Evolutionary conservation across 1,139 yeast species (phyloP).

Genomic region (Lodderomyces parapsilosis): DNA sequence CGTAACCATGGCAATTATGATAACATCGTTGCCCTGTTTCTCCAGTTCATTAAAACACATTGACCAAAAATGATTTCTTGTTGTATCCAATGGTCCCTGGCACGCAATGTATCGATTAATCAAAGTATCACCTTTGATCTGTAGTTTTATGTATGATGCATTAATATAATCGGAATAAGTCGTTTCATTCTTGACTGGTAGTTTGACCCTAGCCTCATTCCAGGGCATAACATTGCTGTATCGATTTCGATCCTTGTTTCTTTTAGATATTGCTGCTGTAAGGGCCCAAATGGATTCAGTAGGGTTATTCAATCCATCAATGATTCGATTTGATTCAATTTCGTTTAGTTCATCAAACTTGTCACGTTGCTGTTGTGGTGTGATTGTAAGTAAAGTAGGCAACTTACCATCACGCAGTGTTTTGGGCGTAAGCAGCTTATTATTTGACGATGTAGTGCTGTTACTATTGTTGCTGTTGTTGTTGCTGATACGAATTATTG

Average conservation of each 20-base stretch:
- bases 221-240: slow-evolving; percentile 46
- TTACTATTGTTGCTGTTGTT: slow-evolving; percentile 4
- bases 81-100: slow-evolving; percentile 63
- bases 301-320: slow-evolving; percentile 18
- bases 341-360: slow-evolving; percentile 17
- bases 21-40: slow-evolving; percentile 32
- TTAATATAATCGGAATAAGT: slow-evolving; percentile 35
- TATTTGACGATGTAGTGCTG: neutral
- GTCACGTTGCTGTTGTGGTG: slow-evolving; percentile 13
- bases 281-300: slow-evolving; percentile 24
- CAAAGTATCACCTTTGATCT: slow-evolving; percentile 4
- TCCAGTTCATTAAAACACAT: slow-evolving; percentile 62
- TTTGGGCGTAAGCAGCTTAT: neutral
- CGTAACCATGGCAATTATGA: slow-evolving; percentile 84
- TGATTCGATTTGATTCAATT: slow-evolving; percentile 18
- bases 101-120: slow-evolving; percentile 34
- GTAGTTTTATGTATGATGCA: slow-evolving; percentile 34
- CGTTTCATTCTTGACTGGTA: slow-evolving; percentile 20
- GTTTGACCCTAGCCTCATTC: slow-evolving; percentile 34
- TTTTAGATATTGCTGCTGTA: slow-evolving; percentile 21
- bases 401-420: neutral
- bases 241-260: slow-evolving; percentile 28
- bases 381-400: slow-evolving; percentile 5
- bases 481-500: slow-evolving; percentile 5
- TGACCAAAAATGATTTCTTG: slow-evolving; percentile 79